Evolutionary conservation across 2,329 filamentous ascomycete species (phyloP).

Genomic region (Proliferodiscus dingleyae): DNA sequence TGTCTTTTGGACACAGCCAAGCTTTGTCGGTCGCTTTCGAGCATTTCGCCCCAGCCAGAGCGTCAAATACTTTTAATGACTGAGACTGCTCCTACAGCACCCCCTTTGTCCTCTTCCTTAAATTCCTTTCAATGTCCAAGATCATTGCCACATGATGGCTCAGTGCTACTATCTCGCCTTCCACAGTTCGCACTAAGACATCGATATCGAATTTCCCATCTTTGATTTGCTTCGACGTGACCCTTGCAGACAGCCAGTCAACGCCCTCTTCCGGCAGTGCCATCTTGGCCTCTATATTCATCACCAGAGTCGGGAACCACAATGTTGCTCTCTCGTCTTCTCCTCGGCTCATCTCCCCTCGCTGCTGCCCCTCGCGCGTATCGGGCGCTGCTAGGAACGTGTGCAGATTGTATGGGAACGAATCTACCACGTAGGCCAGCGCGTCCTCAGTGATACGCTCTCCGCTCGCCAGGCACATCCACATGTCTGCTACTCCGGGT

Average conservation of each 20-base stretch:
- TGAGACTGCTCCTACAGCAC: too few relatives aligned
- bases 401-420: conserved; percentile 4
- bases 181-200: conserved; percentile 57
- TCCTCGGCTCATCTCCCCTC: conserved; percentile 9
- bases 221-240: conserved; percentile 58
- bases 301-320: conserved; percentile 48
- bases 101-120: too few relatives aligned
- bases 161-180: conserved; percentile 58
- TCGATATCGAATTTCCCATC: conserved; percentile 70
- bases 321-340: not conserved
- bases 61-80: too few relatives aligned
- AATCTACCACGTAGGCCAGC: conserved; percentile 1
- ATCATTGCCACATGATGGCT: conserved; percentile 63
- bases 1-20: too few relatives aligned
- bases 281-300: conserved; percentile 74
- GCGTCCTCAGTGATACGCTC: not conserved
- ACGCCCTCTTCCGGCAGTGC: conserved; percentile 59
- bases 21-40: too few relatives aligned
- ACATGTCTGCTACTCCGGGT: conserved; percentile 1
- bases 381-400: not conserved
- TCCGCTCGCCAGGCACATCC: not conserved
- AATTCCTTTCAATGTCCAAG: conserved; percentile 35
- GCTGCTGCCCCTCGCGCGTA: not conserved
- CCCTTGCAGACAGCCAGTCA: conserved; percentile 64
- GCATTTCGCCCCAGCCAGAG: too few relatives aligned